Base-by-base conservation (phyloP, 83 land plant genomes). In the Thuja plicata region DNA sequence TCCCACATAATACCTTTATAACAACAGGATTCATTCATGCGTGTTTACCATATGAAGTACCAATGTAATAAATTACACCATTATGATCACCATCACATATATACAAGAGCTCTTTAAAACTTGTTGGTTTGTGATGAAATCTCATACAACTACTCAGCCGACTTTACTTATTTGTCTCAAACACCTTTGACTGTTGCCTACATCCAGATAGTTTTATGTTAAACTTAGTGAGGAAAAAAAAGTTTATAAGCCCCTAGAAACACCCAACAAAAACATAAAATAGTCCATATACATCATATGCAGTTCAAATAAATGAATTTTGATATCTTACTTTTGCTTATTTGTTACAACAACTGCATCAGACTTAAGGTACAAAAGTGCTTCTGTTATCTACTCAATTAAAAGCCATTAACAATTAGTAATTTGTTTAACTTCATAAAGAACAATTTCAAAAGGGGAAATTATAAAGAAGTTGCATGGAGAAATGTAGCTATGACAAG, bases 1-100 rank as follows among this genome's bases (percentile, higher is more conserved):
- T 86, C 27, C 74, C 66, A 19, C 73, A 37, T 86, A 37, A 86
- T 62, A 95, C 99, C 96, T 98, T 96, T 16, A 95, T 87, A n/a
- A 98, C 74, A 86, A 95, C 95, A 52, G 99, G 99, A 89, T 98
- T 98, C 87, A 98, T 94, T 99, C 99, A 98, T 35, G 90, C 92
- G 88, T 98, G 99, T 88, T 91, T 91, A 60, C 99, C 99, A 92
- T 93, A 97, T 55, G 99, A 97, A 87, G 99, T 97, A 48, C 99
- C 99, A 48, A 96, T 92, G 89, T 89, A 98, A 88, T 96, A 94
- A 46, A 98, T 86, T 50, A 97, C 97, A 71, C 99, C 99, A 91
- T 98, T 98, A 89, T 93, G 91, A 81, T 98, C 99, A 35, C 99
- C 99, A 93, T 98, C 99, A 92, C 97, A 94, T 71, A 98, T 93